These are phyloP conservation scores for Amyloporia xantha DNA, from an alignment of 768 basidiomycete species.

Conservation along the genomic window DNA sequence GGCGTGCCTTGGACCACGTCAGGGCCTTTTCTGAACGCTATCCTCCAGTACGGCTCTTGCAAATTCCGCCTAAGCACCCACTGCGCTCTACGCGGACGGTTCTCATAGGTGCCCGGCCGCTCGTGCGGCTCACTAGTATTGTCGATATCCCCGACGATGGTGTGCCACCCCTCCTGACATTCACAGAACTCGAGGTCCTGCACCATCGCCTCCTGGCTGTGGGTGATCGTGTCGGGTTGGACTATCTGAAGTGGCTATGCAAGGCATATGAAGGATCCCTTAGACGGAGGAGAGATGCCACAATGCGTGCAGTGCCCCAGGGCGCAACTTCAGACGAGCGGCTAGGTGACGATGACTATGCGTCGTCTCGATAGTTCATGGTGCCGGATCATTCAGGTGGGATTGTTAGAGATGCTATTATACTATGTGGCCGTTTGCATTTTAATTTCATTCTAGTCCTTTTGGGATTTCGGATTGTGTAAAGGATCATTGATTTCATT, in stretches of 20 bases:
- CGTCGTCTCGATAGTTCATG: too few species aligned
- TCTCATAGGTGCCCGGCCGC: conserved; percentile 49
- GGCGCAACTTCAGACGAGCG: too few species aligned
- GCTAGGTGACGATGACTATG: too few species aligned
- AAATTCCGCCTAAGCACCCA: conserved; percentile 32
- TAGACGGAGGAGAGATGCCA: conserved; percentile 48
- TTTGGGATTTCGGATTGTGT: too few species aligned
- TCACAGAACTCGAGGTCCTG: conserved; percentile 69
- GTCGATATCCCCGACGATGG: conserved; percentile 63
- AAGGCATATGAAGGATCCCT: conserved; percentile 70
- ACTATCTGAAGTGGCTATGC: conserved; percentile 66
- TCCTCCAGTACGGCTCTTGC: conserved; percentile 43
- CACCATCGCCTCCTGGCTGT: conserved; percentile 63
- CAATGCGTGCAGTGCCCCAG: conserved; percentile 28
- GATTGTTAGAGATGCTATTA: too few species aligned
- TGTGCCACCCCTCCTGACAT: conserved; percentile 75
- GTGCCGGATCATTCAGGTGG: too few species aligned
- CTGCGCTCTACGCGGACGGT: conserved; percentile 54
- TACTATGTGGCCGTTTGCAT: too few species aligned
- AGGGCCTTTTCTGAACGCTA: conserved; percentile 58
- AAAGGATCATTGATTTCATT: too few species aligned
- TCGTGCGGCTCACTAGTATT: conserved; percentile 62
- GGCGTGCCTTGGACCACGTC: conserved; percentile 50
- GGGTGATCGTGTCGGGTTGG: conserved; percentile 34
- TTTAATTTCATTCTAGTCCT: too few species aligned